Conservation (phyloP, 345 rosid species). For the Heritiera littoralis region DNA sequence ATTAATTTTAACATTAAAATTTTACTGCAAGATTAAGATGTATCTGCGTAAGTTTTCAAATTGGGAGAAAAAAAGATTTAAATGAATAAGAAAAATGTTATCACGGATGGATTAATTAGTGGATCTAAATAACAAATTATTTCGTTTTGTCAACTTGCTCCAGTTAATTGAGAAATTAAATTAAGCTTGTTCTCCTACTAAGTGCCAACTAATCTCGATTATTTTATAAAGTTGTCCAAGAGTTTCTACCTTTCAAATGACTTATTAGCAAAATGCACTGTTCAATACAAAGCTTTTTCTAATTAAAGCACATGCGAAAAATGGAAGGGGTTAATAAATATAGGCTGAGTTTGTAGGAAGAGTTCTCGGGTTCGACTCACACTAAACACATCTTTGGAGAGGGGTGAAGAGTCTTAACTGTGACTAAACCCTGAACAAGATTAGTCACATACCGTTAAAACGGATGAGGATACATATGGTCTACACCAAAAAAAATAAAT, state of each 20-base stretch:
- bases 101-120: not conserved
- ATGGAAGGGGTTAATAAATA: not conserved
- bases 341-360: no score
- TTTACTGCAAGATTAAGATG: not conserved
- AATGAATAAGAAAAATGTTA: not conserved
- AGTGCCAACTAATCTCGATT: slow-evolving; percentile 10
- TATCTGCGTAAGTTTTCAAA: not conserved
- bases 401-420: no score
- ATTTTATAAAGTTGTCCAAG: not conserved
- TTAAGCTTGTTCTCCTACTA: not conserved
- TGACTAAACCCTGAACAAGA: no score
- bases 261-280: not conserved
- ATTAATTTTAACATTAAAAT: not conserved
- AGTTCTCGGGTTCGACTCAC: no score
- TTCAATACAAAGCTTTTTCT: not conserved
- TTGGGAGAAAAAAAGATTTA: not conserved
- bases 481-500: not conserved
- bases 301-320: slow-evolving; percentile 21
- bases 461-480: no score
- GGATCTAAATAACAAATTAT: not conserved
- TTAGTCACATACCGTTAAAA: no score
- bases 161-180: not conserved
- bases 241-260: not conserved
- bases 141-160: slow-evolving; percentile 12
- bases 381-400: no score